Evolutionary conservation across 805 yeast species (phyloP), one percentile per base, ranked within the genome.

Genomic region (Starmerella lactis-condensi): DNA sequence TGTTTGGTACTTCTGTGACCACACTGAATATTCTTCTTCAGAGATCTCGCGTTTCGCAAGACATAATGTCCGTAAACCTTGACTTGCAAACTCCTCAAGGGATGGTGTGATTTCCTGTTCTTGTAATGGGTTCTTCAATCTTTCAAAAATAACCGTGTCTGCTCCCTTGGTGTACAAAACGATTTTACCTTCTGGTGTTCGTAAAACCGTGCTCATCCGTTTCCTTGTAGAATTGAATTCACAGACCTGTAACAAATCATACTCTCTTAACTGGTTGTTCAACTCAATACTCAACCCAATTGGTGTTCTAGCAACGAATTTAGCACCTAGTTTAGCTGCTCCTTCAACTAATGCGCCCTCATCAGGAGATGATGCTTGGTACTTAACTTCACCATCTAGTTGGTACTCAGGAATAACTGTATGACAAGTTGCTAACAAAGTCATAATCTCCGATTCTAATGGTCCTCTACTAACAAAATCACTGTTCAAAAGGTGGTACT

Each of bases 291-390:
- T 67, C 20, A 91, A 75, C 15, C 76, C 65, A 36, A 72, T 71
- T 4, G 99, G 99, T 29, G 72, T 72, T 57, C 99, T 75, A 28
- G 81, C 70, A 6, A 68, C 65, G 51, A 89, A 91, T 39, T 65
- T 71, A 50, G 75, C 89, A 1, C 95, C 96, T 28, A 85, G 58
- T 46, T 61, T 62, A 1, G 95, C 89, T 12, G 93, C 96, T 36
- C 99, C 99, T 45, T 83, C 82, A 2, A 89, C 99, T 38, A 89
- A 62, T 0, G 99, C 99, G 31, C 98, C 98, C 60, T 91, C 98
- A 58, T 89, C 99, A 0, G 98, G 98, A 1, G 96, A 83, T 0
- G 98, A 94, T 1, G 99, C 98, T 56, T 89, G 99, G 52, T 91
- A 89, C 51, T 79, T 83, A 40, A 89, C 72, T 20, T 34, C 34